Evolutionary conservation across 371 early-diverging fungal species (phyloP).

Genomic region (Mucor lusitanicus): DNA sequence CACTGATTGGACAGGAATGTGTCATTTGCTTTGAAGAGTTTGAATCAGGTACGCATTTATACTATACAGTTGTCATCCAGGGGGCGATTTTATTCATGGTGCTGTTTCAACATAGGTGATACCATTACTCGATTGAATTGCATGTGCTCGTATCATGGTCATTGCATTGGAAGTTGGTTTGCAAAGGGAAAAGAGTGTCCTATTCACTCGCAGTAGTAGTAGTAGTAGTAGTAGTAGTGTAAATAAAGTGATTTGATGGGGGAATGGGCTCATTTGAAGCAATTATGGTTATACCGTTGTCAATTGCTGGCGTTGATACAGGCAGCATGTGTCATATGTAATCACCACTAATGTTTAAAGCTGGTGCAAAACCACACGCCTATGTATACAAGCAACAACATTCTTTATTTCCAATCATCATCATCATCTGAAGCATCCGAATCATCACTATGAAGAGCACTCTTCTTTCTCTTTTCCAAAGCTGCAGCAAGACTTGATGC

Average conservation of each 20-base stretch:
- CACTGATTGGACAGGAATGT: conserved; percentile 78
- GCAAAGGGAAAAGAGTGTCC: conserved; percentile 73
- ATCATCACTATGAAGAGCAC: conserved; percentile 44
- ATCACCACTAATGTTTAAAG: too few relatives aligned
- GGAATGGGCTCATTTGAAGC: too few relatives aligned
- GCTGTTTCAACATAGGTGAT: conserved; percentile 41
- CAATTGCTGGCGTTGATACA: too few relatives aligned
- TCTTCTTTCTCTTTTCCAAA: conserved; percentile 33
- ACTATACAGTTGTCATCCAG: neutral
- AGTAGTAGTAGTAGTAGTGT: conserved; percentile 8
- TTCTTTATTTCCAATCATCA: conserved; percentile 27
- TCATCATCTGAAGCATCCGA: conserved; percentile 35
- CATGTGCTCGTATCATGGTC: conserved; percentile 83
- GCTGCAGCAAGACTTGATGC: conserved; percentile 42
- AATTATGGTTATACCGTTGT: too few relatives aligned
- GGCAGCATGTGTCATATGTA: too few relatives aligned
- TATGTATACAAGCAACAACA: too few relatives aligned
- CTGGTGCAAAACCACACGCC: too few relatives aligned
- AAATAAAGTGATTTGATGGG: neutral
- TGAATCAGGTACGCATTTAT: conserved; percentile 54
- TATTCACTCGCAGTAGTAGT: conserved; percentile 54
- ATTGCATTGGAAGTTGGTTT: conserved; percentile 78
- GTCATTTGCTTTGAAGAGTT: conserved; percentile 93
- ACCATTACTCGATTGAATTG: conserved; percentile 84
- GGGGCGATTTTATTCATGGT: neutral